These are phyloP conservation scores for Sporormia fimetaria DNA, from an alignment of 495 filamentous ascomycete genomes.

Conservation along the genomic window DNA sequence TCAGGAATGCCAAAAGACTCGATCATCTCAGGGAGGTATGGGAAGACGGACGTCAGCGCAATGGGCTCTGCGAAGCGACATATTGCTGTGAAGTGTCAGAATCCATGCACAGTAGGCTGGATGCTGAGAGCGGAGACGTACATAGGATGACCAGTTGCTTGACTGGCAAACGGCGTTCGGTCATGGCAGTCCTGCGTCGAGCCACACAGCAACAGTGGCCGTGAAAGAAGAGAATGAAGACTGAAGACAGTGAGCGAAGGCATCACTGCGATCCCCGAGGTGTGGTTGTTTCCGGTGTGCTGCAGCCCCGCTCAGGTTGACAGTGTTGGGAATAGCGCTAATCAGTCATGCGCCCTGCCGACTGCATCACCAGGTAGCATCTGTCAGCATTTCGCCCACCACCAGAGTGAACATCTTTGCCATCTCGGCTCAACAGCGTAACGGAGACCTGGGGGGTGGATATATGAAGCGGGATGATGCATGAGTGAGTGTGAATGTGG, in stretches of 20 bases:
- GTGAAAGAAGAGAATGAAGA: not conserved
- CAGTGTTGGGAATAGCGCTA: too few species aligned
- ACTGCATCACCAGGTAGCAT: too few species aligned
- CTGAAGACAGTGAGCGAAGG: not conserved
- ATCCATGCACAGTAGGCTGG: not conserved
- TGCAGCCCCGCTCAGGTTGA: too few species aligned
- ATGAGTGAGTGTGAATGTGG: not conserved
- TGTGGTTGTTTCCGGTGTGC: too few species aligned
- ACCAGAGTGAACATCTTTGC: too few species aligned
- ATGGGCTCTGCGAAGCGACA: slow-evolving; percentile 80
- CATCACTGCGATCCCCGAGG: too few species aligned
- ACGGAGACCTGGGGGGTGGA: too few species aligned
- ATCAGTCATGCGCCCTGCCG: too few species aligned
- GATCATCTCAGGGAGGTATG: slow-evolving; percentile 88
- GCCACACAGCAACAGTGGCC: slow-evolving; percentile 1
- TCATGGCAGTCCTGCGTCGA: slow-evolving; percentile 12
- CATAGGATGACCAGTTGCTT: slow-evolving; percentile 31
- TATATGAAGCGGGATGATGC: not conserved
- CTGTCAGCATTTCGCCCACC: too few species aligned
- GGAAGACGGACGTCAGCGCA: slow-evolving; percentile 72
- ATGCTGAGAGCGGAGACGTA: slow-evolving; percentile 7
- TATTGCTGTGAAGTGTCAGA: slow-evolving; percentile 39
- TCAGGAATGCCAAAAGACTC: slow-evolving; percentile 62
- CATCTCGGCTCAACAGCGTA: too few species aligned
- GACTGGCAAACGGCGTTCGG: slow-evolving; percentile 26